phyloP scores from a whole-genome alignment of 352 stramenopile species.

The Elongisporangium prolatum region DNA sequence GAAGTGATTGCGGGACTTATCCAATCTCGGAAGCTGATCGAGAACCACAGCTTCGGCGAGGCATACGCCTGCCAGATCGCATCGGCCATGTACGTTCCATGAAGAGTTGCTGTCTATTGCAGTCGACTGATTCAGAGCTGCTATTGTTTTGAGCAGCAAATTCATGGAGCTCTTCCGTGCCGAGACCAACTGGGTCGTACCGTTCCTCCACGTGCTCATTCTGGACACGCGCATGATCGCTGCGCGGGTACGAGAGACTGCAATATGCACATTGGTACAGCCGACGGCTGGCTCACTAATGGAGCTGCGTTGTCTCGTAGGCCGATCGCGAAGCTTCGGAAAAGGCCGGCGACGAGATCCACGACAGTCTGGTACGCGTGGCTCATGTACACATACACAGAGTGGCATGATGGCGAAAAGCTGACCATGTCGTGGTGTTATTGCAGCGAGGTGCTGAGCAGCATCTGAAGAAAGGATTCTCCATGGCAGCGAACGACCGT shows the following conservation, averaged over 20 bases:
- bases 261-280: not conserved
- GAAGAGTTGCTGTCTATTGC: not conserved
- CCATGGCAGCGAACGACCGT: slow-evolving; percentile 82
- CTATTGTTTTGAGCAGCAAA: slow-evolving; percentile 44
- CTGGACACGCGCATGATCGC: slow-evolving; percentile 77
- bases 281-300: slow-evolving; percentile 4
- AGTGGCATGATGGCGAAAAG: not conserved
- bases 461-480: slow-evolving; percentile 84
- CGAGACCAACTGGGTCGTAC: slow-evolving; percentile 85
- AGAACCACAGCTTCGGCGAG: slow-evolving; percentile 33
- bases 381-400: not conserved
- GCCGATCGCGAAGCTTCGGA: slow-evolving; percentile 62
- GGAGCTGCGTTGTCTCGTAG: slow-evolving; percentile 16
- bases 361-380: slow-evolving; percentile 52
- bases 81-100: slow-evolving; percentile 54
- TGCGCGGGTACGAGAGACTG: slow-evolving; percentile 21
- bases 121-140: not conserved
- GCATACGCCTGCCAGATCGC: slow-evolving; percentile 66
- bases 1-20: slow-evolving; percentile 65
- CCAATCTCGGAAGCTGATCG: slow-evolving; percentile 57
- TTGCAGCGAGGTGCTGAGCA: slow-evolving; percentile 64
- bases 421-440: not conserved
- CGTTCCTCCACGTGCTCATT: slow-evolving; percentile 75
- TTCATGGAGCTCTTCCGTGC: slow-evolving; percentile 85
- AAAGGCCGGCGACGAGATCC: slow-evolving; percentile 62